Conservation (phyloP, 2,329 filamentous ascomycete species). For the Ophiostoma populinum region DNA sequence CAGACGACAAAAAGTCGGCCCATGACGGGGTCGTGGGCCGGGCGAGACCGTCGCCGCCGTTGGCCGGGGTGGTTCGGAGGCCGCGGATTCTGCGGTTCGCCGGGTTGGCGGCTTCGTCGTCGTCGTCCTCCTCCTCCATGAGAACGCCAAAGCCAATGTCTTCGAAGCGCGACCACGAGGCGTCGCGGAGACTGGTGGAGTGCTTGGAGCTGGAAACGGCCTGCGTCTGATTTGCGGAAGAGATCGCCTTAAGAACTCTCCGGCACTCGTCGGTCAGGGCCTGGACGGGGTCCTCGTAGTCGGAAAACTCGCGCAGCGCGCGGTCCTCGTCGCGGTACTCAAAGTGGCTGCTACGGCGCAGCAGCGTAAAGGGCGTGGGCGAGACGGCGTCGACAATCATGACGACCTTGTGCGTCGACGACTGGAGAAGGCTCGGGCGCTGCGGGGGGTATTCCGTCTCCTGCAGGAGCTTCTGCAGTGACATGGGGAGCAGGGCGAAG, state of each 20-base stretch:
- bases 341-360: constrained; percentile 85
- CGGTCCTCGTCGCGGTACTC: constrained; percentile 81
- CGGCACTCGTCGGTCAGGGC: constrained; percentile 88
- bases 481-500: constrained; percentile 75
- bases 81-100: constrained; percentile 21
- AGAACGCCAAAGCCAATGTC: constrained; percentile 77
- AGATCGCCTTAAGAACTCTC: constrained; percentile 76
- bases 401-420: constrained; percentile 70
- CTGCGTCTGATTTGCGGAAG: constrained; percentile 72
- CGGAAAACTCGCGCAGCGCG: constrained; percentile 70
- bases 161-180: constrained; percentile 93
- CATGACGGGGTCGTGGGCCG: constrained; percentile 92
- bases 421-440: constrained; percentile 57
- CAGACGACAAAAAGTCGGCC: constrained; percentile 92
- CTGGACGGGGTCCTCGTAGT: constrained; percentile 74
- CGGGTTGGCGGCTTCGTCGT: constrained; percentile 31
- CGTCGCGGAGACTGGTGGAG: constrained; percentile 59
- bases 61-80: constrained; percentile 48
- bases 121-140: constrained; percentile 53
- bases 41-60: constrained; percentile 47
- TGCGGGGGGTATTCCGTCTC: constrained; percentile 91
- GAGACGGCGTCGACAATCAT: constrained; percentile 96
- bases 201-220: constrained; percentile 48
- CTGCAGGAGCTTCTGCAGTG: constrained; percentile 74
- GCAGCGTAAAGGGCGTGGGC: constrained; percentile 77